phyloP scores from a whole-genome alignment of 805 yeast genomes.

The Scheffersomyces coipomensis region DNA sequence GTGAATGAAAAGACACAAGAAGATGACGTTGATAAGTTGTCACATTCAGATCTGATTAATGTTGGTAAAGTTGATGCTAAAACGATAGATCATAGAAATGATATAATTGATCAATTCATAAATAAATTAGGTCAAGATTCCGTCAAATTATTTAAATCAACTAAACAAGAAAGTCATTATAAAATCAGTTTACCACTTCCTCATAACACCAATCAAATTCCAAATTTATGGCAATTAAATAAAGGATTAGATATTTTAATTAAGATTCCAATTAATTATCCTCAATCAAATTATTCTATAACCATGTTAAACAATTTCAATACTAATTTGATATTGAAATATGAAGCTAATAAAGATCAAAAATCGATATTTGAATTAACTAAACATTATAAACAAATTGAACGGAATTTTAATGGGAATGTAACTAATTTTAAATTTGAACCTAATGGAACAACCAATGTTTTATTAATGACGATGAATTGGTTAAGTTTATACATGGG shows the following conservation, averaged over 20 bases:
- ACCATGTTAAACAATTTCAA: conserved; percentile 29
- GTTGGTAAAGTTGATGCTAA: conserved; percentile 7
- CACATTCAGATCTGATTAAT: neutral
- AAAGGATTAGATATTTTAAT: conserved; percentile 28
- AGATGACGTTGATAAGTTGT: neutral
- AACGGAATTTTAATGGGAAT: conserved; percentile 24
- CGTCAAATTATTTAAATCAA: conserved; percentile 26
- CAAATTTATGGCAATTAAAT: conserved; percentile 27
- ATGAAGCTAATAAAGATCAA: conserved; percentile 8
- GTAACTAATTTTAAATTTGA: conserved; percentile 12
- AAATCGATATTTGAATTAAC: conserved; percentile 13
- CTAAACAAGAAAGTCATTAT: conserved; percentile 23
- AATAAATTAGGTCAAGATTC: conserved; percentile 20
- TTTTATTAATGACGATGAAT: conserved; percentile 27
- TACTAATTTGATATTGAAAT: conserved; percentile 25
- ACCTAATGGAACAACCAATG: conserved; percentile 5
- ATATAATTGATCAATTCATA: conserved; percentile 22
- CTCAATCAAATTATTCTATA: conserved; percentile 19
- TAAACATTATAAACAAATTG: conserved; percentile 22
- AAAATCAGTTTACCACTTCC: conserved; percentile 31
- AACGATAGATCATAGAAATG: conserved; percentile 10
- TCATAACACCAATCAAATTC: conserved; percentile 12
- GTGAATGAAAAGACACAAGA: neutral
- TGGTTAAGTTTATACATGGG: conserved; percentile 29
- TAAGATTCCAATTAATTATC: conserved; percentile 32